Evolutionary conservation across 140 eudicot species (phyloP).

Genomic region (Cichorium intybus): DNA sequence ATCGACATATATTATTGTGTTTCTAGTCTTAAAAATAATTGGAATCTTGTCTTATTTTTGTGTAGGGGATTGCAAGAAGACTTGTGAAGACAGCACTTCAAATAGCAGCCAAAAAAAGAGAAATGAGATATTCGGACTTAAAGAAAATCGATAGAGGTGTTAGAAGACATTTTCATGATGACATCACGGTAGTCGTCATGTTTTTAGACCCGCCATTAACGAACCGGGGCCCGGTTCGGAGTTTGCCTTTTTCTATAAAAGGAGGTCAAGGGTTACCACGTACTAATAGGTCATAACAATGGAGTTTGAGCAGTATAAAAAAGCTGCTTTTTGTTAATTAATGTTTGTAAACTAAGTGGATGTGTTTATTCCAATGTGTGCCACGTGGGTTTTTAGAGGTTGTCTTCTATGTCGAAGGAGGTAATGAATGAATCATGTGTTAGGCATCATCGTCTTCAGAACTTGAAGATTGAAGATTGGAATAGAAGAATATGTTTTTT

Average conservation of each 20-base stretch:
- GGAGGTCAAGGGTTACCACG: conserved; percentile 45
- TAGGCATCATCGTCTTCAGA: conserved; percentile 1
- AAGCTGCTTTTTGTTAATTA: conserved; percentile 22
- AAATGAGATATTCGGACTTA: conserved; percentile 92
- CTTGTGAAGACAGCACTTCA: conserved; percentile 82
- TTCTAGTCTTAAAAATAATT: too few species aligned
- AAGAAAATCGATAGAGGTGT: conserved; percentile 95
- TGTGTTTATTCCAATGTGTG: conserved; percentile 4
- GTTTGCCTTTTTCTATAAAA: conserved; percentile 46
- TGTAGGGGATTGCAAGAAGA: conserved; percentile 86
- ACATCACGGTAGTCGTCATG: conserved; percentile 79
- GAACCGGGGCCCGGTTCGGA: conserved; percentile 28
- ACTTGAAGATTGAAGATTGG: conserved; percentile 11
- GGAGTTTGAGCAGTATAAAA: neutral
- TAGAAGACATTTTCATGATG: conserved; percentile 97
- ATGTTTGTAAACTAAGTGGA: conserved; percentile 27
- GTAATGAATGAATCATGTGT: neutral
- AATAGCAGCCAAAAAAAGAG: conserved; percentile 93
- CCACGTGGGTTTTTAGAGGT: conserved; percentile 1
- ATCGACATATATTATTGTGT: too few species aligned
- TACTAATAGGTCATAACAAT: conserved; percentile 26
- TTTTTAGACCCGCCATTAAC: conserved; percentile 55
- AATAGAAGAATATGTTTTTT: neutral
- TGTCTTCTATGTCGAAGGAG: neutral
- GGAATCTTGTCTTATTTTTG: conserved; percentile 1